phyloP scores from a whole-genome alignment of 805 yeast species.

The Schwanniomyces sp. region DNA sequence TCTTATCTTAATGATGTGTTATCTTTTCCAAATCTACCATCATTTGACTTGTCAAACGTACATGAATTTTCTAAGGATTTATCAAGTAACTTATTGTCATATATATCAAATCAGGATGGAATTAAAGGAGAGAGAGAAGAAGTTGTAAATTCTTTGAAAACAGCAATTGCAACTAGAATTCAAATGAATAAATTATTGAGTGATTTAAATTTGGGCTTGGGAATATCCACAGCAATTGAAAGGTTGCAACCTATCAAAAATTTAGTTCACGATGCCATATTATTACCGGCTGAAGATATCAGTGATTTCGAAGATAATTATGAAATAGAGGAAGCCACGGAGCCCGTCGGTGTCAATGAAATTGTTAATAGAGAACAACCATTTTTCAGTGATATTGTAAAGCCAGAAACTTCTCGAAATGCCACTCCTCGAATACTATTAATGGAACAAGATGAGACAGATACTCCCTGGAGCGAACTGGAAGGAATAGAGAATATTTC shows the following conservation, averaged over 20 bases:
- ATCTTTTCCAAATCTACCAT: constrained; percentile 18
- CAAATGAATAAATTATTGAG: constrained; percentile 41
- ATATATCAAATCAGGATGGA: constrained; percentile 12
- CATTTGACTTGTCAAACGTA: constrained; percentile 20
- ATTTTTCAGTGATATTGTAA: constrained; percentile 50
- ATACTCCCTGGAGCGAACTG: constrained; percentile 20
- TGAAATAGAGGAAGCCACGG: constrained; percentile 26
- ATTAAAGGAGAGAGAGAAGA: constrained; percentile 17
- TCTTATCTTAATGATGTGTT: constrained; percentile 17
- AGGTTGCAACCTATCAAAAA: constrained; percentile 48
- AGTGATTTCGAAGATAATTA: constrained; percentile 24
- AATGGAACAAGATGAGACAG: constrained; percentile 10
- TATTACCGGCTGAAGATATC: constrained; percentile 51
- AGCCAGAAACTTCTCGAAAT: constrained; percentile 36
- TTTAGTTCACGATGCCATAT: constrained; percentile 46
- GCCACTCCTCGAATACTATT: constrained; percentile 12
- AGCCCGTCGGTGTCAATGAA: constrained; percentile 54
- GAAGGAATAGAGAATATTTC: constrained; percentile 37
- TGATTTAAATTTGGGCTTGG: constrained; percentile 46
- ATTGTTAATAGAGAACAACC: constrained; percentile 51
- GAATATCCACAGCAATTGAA: constrained; percentile 51
- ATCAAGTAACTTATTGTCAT: constrained; percentile 27
- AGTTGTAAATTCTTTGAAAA: constrained; percentile 32
- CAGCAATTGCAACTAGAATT: constrained; percentile 40
- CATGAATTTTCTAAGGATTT: constrained; percentile 30